Percentiles rank a stretch among this genome's conserved stretches.
phyloP scores from a whole-genome alignment of 768 basidiomycete genomes.

The Kondoa malvinella region DNA sequence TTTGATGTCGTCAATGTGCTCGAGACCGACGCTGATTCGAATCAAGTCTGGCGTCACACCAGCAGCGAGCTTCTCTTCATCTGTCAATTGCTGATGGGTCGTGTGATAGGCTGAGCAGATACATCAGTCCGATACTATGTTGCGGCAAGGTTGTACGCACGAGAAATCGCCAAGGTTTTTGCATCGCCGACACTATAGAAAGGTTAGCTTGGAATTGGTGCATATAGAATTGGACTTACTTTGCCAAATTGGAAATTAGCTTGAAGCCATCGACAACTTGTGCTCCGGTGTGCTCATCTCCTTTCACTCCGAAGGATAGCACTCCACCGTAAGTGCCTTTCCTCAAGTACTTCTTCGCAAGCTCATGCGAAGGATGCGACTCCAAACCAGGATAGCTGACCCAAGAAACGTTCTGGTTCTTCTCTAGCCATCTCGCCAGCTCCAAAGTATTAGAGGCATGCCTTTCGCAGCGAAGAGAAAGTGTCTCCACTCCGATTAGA shows the following conservation, averaged over 20 bases:
- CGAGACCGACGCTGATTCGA: conserved; percentile 37
- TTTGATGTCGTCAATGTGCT: conserved; percentile 33
- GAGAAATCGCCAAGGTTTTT: conserved; percentile 54
- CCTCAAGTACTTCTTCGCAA: conserved; percentile 36
- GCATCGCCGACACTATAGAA: conserved; percentile 30
- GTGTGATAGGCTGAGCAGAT: conserved; percentile 48
- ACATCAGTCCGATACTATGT: no score
- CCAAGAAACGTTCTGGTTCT: conserved; percentile 52
- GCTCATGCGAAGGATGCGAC: conserved; percentile 44
- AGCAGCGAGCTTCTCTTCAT: conserved; percentile 45
- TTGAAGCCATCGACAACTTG: conserved; percentile 51
- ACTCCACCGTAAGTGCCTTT: conserved; percentile 45
- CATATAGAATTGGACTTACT: conserved; percentile 4
- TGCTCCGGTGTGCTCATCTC: conserved; percentile 32
- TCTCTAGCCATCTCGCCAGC: conserved; percentile 49
- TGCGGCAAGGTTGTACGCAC: not conserved
- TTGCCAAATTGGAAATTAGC: conserved; percentile 44
- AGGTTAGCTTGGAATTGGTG: not conserved
- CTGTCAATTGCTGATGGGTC: conserved; percentile 53
- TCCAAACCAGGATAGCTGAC: conserved; percentile 56
- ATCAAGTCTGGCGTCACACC: conserved; percentile 58
- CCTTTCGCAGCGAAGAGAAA: conserved; percentile 14
- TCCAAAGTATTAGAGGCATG: conserved; percentile 55
- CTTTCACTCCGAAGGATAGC: conserved; percentile 59
- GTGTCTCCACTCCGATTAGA: conserved; percentile 42